Base-by-base conservation (phyloP, 2,329 filamentous ascomycete species). In the Talaromyces islandicus region DNA sequence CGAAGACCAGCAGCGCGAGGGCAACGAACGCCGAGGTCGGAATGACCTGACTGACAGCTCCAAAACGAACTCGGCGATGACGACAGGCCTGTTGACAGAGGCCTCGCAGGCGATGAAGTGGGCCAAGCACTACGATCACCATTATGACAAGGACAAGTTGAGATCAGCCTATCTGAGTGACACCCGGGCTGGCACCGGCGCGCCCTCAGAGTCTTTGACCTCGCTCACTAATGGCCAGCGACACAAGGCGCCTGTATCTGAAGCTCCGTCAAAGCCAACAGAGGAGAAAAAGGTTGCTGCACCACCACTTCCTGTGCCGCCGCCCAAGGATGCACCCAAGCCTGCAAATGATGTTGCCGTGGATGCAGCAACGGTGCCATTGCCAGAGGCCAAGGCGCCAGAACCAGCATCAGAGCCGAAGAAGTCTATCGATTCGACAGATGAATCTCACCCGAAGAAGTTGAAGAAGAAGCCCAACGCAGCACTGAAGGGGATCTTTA, bases 21-120 rank as follows among this genome's bases (percentile, higher is more conserved):
- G 5, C 2, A 57, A 61, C 46, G 61, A 60, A 35, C 70, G 84
- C 74, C 66, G 88, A 83, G 72, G 81, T 72, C 67, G 85, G 79
- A 74, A 73, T 74, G 73, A 83, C 75, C 80, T 85, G 73, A 64
- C 83, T 78, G 71, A 75, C 11, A 79, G 82, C 60, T 76, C 77
- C 51, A 96, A 95, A 82, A 97, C 92, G 3, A 92, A 88, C 73
- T 99, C 94, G 65, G 85, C 96, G 59, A 83, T 97, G 69, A 96
- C 92, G 3, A 89, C 92, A 1, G 84, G 87, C 57, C 88, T 97
- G 63, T 82, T 92, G 69, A 91, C 83, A 57, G 94, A 96, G 72
- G 93, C 92, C 19, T 94, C 90, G 9, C 90, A 92, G 25, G 94
- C 94, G 1, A 88, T 99, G 87, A 96, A 96, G 74, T 99, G 94